phyloP scores from a whole-genome alignment of 2,329 filamentous ascomycete species.

The Macrophomina phaseolina region DNA sequence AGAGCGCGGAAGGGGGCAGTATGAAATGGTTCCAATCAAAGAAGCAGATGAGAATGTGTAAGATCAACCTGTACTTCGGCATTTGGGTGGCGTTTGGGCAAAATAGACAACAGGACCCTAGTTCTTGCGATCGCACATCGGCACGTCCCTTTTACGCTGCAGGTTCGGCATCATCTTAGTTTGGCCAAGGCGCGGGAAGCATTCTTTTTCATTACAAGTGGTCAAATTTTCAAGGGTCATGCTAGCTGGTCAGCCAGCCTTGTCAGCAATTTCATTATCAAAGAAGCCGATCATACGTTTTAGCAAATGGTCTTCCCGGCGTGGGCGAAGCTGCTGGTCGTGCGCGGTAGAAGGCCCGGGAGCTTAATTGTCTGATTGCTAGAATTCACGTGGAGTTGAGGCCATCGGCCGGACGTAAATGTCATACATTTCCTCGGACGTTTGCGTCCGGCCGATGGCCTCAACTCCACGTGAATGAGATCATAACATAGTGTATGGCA shows the following conservation, averaged over 20 bases:
- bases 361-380: too few relatives aligned
- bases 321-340: not conserved
- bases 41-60: conserved; percentile 45
- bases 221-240: not conserved
- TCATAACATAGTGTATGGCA: too few relatives aligned
- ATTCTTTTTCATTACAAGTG: not conserved
- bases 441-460: too few relatives aligned
- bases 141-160: not conserved
- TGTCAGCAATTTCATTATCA: not conserved
- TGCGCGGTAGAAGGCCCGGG: too few relatives aligned
- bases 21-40: conserved; percentile 55
- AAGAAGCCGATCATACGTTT: not conserved
- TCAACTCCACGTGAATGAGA: too few relatives aligned
- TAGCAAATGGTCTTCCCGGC: too few relatives aligned
- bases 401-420: too few relatives aligned
- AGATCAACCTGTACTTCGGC: conserved; percentile 33
- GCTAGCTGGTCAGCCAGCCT: not conserved
- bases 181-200: not conserved
- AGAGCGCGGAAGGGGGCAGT: conserved; percentile 51
- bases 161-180: not conserved
- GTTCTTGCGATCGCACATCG: not conserved
- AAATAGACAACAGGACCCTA: conserved; percentile 28
- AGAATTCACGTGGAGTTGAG: too few relatives aligned
- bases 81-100: conserved; percentile 38
- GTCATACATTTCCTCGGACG: too few relatives aligned